Base-by-base conservation (phyloP, 306 rosid genomes). In the Mimosa bimucronata region DNA sequence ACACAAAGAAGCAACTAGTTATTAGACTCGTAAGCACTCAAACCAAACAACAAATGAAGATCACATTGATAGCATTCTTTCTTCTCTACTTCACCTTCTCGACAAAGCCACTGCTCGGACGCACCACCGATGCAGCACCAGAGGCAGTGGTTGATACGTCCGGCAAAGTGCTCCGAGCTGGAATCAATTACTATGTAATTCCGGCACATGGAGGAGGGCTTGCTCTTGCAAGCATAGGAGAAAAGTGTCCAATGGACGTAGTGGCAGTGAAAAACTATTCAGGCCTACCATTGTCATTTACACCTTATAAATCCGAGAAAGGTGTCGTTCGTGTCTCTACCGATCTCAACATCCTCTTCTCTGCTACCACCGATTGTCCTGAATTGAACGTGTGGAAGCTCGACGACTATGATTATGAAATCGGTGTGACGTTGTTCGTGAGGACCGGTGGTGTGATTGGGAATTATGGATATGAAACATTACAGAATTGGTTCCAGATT, bases 401-500 rank as follows among this genome's bases (percentile, higher is more conserved):
- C 30, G 89, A 76, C 5, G 1, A 25, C 7, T 75, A 57, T 44
- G 80, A 83, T 46, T 73, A 31, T 9, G 5, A 34, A 4, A 48
- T 29, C 1, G 73, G 75, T 1, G 38, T 34, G 38, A 1, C 81
- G 15, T 38, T 81, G 82, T 85, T 77, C 23, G 79, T 88, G 71
- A 79, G 71, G 1, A 81, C 75, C 0, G 85, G 86, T 1, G 89
- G 88, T 0, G 80, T 70, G 37, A 65, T 76, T 0, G 94, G 92
- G 8, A 71, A 83, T 65, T 89, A 86, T 15, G 50, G 50, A 0
- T 66, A 4, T 28, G 2, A 42, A 53, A 88, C 89, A 0, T 25
- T 75, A 2, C 44, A 69, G 64, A 82, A 81, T 7, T 88, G 87
- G 91, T 83, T 88, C 48, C 85, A 87, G 88, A 90, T 92, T 44